Evolutionary conservation across 805 yeast genomes (phyloP).

Genomic region (Saccharomycopsis olivae): DNA sequence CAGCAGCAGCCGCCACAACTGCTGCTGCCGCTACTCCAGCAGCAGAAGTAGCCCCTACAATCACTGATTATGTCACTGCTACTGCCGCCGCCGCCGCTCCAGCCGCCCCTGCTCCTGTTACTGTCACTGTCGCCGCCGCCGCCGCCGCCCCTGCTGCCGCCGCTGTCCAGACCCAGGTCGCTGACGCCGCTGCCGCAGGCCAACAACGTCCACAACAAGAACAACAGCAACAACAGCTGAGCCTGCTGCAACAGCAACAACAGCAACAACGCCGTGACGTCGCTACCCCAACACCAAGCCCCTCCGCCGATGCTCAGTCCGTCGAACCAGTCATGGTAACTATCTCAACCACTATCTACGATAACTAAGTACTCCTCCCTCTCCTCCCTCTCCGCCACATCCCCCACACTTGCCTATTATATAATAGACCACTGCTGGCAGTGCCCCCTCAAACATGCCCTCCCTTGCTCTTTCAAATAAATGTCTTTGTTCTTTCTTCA

Average conservation of each 20-base stretch:
- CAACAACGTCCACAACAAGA: not conserved
- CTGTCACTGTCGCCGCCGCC: not conserved
- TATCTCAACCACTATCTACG: too few species aligned
- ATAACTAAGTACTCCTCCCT: not conserved
- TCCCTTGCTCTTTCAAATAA: not conserved
- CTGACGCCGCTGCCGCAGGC: not conserved
- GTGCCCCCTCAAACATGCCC: not conserved
- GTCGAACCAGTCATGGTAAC: too few species aligned
- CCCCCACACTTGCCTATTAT: not conserved
- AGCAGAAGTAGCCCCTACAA: not conserved
- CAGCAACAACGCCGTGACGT: not conserved
- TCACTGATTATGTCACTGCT: not conserved
- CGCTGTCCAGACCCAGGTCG: not conserved
- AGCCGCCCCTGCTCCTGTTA: not conserved
- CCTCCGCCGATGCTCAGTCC: not conserved
- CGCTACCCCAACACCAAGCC: not conserved
- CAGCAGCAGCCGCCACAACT: not conserved
- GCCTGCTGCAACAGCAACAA: not conserved
- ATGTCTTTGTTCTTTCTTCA: not conserved
- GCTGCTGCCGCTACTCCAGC: not conserved
- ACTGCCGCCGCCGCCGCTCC: not conserved
- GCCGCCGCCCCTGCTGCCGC: not conserved
- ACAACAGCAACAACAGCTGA: not conserved
- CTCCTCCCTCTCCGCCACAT: not conserved
- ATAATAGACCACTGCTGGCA: not conserved